A percentile compares a stretch with the other conserved stretches of the same genome.
phyloP scores from a whole-genome alignment of 176 grass and related monocot genomes.

The Zea mays region DNA sequence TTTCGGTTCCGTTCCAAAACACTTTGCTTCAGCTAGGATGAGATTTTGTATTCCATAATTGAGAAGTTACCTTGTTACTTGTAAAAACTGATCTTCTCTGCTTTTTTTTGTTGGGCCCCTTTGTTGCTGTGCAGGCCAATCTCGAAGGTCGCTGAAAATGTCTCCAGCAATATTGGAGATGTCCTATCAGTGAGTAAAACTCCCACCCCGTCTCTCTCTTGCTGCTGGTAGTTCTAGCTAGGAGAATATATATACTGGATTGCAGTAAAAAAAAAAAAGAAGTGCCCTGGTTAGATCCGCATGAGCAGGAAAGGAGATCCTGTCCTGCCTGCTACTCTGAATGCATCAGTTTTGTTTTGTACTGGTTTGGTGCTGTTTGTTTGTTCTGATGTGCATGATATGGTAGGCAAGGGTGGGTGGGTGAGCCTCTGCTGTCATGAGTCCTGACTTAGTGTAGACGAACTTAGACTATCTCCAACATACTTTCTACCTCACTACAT shows the following conservation, averaged over 20 bases:
- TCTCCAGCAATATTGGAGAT: conserved; percentile 70
- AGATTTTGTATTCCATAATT: background rate
- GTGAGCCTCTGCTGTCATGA: background rate
- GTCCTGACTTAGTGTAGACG: no score
- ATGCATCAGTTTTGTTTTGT: conserved; percentile 21
- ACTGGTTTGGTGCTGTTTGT: conserved; percentile 19
- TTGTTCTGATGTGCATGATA: conserved; percentile 31
- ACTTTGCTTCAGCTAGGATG: conserved; percentile 30
- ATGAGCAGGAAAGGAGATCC: conserved; percentile 13
- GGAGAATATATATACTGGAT: conserved; percentile 3
- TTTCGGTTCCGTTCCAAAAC: background rate
- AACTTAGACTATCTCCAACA: no score
- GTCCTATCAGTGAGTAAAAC: conserved; percentile 64
- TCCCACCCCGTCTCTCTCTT: no score
- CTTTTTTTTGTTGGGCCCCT: background rate
- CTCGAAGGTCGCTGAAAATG: conserved; percentile 69
- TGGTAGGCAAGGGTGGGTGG: background rate
- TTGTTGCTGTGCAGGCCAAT: conserved; percentile 55
- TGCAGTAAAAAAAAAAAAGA: background rate
- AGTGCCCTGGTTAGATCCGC: background rate
- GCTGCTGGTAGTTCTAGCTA: conserved; percentile 6
- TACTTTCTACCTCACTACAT: no score
- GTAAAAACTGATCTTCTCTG: background rate
- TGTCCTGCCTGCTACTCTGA: conserved; percentile 5
- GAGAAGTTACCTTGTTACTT: background rate